Base-by-base conservation (phyloP, 2,329 filamentous ascomycete species). In the Cordyceps farinosa region DNA sequence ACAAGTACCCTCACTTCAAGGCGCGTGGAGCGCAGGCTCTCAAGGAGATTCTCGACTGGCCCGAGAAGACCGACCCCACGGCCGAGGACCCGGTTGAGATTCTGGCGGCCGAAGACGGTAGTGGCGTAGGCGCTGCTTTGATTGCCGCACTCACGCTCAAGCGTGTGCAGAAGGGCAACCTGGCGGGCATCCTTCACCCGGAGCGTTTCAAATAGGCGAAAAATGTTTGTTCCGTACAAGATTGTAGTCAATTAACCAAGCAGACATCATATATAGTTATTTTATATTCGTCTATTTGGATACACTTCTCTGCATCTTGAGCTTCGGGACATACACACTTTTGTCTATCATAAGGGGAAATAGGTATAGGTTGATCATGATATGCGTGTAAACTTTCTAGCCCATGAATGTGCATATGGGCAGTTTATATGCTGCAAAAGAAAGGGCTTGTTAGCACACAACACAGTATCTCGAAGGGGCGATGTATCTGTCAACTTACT, bases 1-100 rank as follows among this genome's bases (percentile, higher is more conserved):
- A 97, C 84, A 98, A 98, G 77, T 99, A 99, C 79, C 95, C 95
- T 13, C 90, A 97, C 79, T 99, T 99, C 86, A 97, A 97, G 83
- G 86, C 88, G 64, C 90, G 95, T 61, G 93, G 94, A 62, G 94
- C 95, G 15, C 84, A 89, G 75, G 95, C 95, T 34, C 85, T 99
- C 60, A 88, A 91, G 62, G 95, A 99, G 82, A 97, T 99, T 68
- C 86, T 99, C 44, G 94, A 97, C 81, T 98, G 94, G 93, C 87
- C 90, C 3, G 86, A 73, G 54, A 90, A 91, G 79, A 83, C 81
- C 65, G 79, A 78, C 69, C 75, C 82, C 56, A 89, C 88, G 76
- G 89, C 91, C 71, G 89, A 92, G 74, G 92, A 98, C 72, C 93
- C 92, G 8, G 84, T 99, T 61, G 89, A 93, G 79, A 87, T 98